Evolutionary conservation across 257 asterid species (phyloP).

Genomic region (Cynanchum wilfordii): DNA sequence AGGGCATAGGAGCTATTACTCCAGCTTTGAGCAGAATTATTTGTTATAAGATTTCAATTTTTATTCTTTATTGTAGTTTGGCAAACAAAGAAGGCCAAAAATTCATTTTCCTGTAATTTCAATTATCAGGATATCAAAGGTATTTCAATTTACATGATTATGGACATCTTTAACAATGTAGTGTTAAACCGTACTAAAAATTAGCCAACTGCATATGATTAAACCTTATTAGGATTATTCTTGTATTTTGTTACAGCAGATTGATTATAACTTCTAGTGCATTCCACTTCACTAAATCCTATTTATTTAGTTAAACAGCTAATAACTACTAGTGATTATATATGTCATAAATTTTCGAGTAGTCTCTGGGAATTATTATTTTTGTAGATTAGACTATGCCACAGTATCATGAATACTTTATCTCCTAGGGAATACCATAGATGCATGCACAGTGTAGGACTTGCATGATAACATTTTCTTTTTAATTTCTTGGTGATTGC

Average conservation of each 20-base stretch:
- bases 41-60: neutral
- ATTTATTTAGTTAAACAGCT: neutral
- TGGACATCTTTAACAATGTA: neutral
- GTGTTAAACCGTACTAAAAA: neutral
- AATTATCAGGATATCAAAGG: neutral
- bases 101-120: neutral
- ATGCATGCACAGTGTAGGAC: neutral
- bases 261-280: neutral
- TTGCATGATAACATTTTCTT: neutral
- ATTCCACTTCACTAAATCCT: neutral
- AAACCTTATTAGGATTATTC: neutral
- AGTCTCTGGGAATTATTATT: neutral
- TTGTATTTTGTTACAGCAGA: neutral
- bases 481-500: conserved; percentile 38
- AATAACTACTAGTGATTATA: neutral
- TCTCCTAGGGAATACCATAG: neutral
- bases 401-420: neutral
- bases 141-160: neutral
- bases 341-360: neutral
- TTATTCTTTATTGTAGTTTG: neutral
- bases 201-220: neutral
- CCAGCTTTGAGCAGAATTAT: neutral
- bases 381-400: neutral
- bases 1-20: neutral
- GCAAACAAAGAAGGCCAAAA: neutral